Evolutionary conservation across 2,329 filamentous ascomycete genomes (phyloP), one percentile per base, ranked within the genome.

Genomic region (Curvularia spicifera): DNA sequence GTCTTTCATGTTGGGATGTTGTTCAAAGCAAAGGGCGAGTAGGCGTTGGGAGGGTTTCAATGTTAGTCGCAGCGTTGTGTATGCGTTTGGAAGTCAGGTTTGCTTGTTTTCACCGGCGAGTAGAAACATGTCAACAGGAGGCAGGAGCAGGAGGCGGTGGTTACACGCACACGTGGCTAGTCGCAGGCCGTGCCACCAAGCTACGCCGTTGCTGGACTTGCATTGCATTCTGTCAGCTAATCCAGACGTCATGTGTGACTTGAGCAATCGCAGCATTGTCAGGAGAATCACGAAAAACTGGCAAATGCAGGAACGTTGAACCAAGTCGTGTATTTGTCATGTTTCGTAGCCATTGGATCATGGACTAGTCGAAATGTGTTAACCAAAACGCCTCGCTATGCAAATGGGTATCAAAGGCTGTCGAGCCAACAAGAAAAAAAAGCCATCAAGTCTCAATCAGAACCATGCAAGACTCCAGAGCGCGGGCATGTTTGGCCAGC

Each of bases 381-480:
- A 42, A 28, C 18, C 49, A 18, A 48, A 66, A 67, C 67, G 65
- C 67, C 65, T 60, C 59, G 67, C 65, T 67, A 66, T 69, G 64
- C 59, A 44, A 43, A 40, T 69, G 67, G 67, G 67, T 68, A 68
- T 68, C 65, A 52, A 64, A 53, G 48, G 53, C 39, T 55, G 13
- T 49, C 4, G 31, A 13, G 29, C 49, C 46, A 56, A 31, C 18
- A 43, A 24, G 44, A 56, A 44, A 56, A 52, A 13, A 33, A 50
- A 59, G 56, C 52, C 51, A 51, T 22, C 40, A 24, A 42, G 43
- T 10, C 26, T 15, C 39, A 28, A 53, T 56, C 53, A 98, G 73
- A 98, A 92, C 93, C 95, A 99, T 26, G 93, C 92, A 74, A 98
- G 75, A 24, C 93, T 98, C 95, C 95, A 99, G 55, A 95, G 84